These are phyloP conservation scores for Diplosphaera chodatii DNA, from an alignment of 139 green algal species.

Conservation along the genomic window DNA sequence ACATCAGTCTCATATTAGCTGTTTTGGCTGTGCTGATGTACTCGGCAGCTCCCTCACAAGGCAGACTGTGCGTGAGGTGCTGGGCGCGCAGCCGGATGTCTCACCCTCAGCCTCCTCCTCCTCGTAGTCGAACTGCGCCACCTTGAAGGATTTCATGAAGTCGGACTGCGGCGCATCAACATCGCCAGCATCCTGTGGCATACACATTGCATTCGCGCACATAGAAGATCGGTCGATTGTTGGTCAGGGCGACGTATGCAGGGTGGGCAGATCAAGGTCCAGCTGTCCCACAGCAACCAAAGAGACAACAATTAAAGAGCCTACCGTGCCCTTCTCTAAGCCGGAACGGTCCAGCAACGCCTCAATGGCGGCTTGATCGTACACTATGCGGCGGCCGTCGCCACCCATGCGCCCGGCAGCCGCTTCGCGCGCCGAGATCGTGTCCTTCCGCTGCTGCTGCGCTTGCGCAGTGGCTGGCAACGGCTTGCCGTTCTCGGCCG, in stretches of 20 bases:
- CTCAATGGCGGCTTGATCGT: constrained; percentile 65
- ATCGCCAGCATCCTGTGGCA: neutral
- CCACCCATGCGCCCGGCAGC: constrained; percentile 15
- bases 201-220: too few species aligned
- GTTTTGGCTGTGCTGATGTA: too few species aligned
- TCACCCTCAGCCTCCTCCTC: neutral
- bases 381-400: constrained; percentile 52
- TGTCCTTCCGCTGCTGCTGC: neutral
- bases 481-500: neutral
- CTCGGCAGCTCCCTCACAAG: too few species aligned
- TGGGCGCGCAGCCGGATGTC: too few species aligned
- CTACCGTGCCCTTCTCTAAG: neutral
- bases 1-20: too few species aligned
- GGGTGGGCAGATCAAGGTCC: too few species aligned
- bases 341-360: constrained; percentile 50
- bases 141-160: neutral
- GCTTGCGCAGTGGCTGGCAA: neutral
- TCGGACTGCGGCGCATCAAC: neutral
- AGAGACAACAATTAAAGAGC: too few species aligned
- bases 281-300: too few species aligned
- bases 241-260: too few species aligned
- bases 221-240: too few species aligned
- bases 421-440: constrained; percentile 13
- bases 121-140: neutral
- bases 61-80: too few species aligned